phyloP scores from a whole-genome alignment of 805 yeast species.

The Zygosaccharomyces rouxii region DNA sequence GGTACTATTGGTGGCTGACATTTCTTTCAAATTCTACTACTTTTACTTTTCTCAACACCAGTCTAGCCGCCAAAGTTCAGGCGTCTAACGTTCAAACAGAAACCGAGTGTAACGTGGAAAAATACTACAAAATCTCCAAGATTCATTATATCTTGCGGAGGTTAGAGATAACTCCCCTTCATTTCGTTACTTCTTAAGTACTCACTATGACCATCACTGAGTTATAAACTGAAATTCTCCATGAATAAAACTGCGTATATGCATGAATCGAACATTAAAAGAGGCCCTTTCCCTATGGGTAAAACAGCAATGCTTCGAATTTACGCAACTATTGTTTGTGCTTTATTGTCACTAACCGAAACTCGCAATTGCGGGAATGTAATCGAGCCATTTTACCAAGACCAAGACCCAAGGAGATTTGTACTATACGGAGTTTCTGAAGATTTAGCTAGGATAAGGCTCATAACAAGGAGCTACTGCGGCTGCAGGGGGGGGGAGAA shows the following conservation, averaged over 20 bases:
- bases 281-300: not conserved
- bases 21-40: not conserved
- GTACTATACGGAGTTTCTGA: not conserved
- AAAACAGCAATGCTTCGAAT: conserved; percentile 2
- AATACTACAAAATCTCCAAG: no score
- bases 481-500: not conserved
- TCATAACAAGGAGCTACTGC: not conserved
- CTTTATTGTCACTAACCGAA: not conserved
- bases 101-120: not conserved
- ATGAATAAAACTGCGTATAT: not conserved
- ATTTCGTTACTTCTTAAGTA: not conserved
- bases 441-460: not conserved
- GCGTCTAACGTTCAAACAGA: not conserved
- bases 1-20: not conserved
- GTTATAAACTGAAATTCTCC: no score
- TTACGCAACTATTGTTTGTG: conserved; percentile 1
- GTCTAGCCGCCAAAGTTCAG: conserved; percentile 22
- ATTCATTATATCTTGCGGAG: no score
- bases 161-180: not conserved
- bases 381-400: not conserved
- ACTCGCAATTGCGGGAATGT: not conserved
- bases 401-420: not conserved
- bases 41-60: conserved; percentile 24
- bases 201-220: not conserved
- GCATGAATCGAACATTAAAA: not conserved